Base-by-base conservation (phyloP, 2,329 filamentous ascomycete species). In the Botrytis fragariae region DNA sequence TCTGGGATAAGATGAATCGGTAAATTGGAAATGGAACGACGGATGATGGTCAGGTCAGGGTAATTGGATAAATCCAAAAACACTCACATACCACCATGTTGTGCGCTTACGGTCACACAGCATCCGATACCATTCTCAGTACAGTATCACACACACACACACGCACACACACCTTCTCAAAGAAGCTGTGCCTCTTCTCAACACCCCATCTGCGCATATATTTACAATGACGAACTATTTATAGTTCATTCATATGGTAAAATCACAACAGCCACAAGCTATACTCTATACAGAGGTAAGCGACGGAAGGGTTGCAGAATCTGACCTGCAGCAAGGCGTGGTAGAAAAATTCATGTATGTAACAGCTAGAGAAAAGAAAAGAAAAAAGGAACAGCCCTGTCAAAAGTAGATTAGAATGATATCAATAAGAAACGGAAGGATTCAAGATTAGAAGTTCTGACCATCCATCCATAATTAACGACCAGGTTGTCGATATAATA, bases 301-400 rank as follows among this genome's bases (percentile, higher is more conserved):
- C 42, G 25, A 63, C 65, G 65, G 35, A 57, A 62, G 59, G 69
- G 69, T 63, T 51, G 57, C 57, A 63, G 51, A 37, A 71, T 61
- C 57, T 71, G 69, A 71, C 51, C 69, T 48, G 69, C 69, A 39
- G 69, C 65, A 68, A 57, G 65, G 48, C 65, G 64, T 68, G 22
- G 45, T 67, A 51, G 32, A 67, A 7, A 35, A 44, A 7, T 57
- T 14, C 12, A 54, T 69, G 32, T 22, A 39, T 39, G n/a, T 32
- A 29, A 61, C 22, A 45, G n/a, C 5, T n/a, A n/a, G 57, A 3
- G 37, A 35, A 25, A 37, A 4, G 37, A 39, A 63, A 5, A 37
- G 35, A 1, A 29, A 54, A 29, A 54, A 29, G n/a, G 5, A 14
- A 29, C 57, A 68, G 48, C 65, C 48, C 35, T 68, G 39, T 29